Evolutionary conservation across 345 rosid species (phyloP).

Genomic region (Pugionium dolabratum): DNA sequence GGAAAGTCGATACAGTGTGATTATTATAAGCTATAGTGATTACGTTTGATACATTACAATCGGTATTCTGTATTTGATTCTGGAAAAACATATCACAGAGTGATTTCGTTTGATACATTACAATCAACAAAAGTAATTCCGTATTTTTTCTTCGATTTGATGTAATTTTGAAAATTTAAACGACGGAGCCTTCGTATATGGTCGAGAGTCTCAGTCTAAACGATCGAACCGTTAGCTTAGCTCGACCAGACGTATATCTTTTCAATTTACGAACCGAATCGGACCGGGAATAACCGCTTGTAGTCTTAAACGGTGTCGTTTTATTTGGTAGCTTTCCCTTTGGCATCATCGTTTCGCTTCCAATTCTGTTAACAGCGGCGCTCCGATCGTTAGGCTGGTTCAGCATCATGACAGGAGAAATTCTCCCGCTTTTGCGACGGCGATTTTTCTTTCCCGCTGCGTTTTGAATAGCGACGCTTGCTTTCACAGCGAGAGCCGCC

Average conservation of each 20-base stretch:
- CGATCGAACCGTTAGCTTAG: constrained; percentile 73
- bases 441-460: constrained; percentile 33
- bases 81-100: no score
- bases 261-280: constrained; percentile 54
- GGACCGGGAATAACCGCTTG: constrained; percentile 47
- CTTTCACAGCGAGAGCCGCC: constrained; percentile 91
- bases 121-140: no score
- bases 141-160: no score
- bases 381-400: constrained; percentile 11
- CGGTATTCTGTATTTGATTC: no score
- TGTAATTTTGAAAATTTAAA: constrained; percentile 15
- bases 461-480: constrained; percentile 65
- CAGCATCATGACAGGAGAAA: constrained; percentile 51
- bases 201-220: constrained; percentile 65
- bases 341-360: constrained; percentile 1
- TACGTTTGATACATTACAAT: constrained; percentile 17
- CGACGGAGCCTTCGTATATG: constrained; percentile 65
- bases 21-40: background rate
- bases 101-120: no score
- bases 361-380: constrained; percentile 6
- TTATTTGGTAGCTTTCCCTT: constrained; percentile 1
- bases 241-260: constrained; percentile 58
- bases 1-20: constrained; percentile 1
- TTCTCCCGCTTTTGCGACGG: constrained; percentile 47
- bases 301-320: constrained; percentile 18